Percentiles rank a stretch among this genome's conserved stretches.
phyloP scores from a whole-genome alignment of 805 yeast genomes.

The Candida broadrunensis region DNA sequence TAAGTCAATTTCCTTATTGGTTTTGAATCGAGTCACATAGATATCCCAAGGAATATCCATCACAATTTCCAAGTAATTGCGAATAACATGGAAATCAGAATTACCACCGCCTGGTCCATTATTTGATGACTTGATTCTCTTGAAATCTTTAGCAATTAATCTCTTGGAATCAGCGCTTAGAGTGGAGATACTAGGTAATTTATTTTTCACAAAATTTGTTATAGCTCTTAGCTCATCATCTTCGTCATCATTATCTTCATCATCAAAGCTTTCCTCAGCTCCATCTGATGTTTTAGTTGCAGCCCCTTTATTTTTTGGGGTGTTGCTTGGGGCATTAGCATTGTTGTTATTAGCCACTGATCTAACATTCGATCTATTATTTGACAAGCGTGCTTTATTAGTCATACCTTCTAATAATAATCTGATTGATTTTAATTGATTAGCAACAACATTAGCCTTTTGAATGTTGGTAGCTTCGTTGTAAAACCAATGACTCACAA shows the following conservation, averaged over 20 bases:
- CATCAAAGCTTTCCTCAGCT: constrained; percentile 15
- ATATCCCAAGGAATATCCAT: constrained; percentile 63
- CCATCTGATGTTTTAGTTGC: constrained; percentile 2
- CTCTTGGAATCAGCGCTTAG: constrained; percentile 38
- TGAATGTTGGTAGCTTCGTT: constrained; percentile 50
- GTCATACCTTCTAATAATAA: constrained; percentile 47
- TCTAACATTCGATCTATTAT: constrained; percentile 1
- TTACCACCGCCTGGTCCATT: constrained; percentile 38
- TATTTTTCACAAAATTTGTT: constrained; percentile 33
- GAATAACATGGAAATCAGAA: constrained; percentile 60
- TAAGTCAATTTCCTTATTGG: constrained; percentile 50
- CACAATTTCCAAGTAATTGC: constrained; percentile 63
- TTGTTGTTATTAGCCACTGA: not conserved
- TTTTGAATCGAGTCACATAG: constrained; percentile 24
- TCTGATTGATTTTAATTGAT: constrained; percentile 52
- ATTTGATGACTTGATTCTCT: constrained; percentile 53
- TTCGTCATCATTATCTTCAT: constrained; percentile 43
- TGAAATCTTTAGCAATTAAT: constrained; percentile 47
- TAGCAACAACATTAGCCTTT: constrained; percentile 53
- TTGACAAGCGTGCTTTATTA: constrained; percentile 12
- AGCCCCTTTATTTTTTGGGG: not conserved
- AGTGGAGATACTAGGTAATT: constrained; percentile 31
- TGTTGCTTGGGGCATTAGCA: constrained; percentile 1
- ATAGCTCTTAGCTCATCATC: constrained; percentile 40
- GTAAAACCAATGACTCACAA: constrained; percentile 45